Evolutionary conservation across 352 stramenopile species (phyloP).

Genomic region (Heterotrichella gracilis): DNA sequence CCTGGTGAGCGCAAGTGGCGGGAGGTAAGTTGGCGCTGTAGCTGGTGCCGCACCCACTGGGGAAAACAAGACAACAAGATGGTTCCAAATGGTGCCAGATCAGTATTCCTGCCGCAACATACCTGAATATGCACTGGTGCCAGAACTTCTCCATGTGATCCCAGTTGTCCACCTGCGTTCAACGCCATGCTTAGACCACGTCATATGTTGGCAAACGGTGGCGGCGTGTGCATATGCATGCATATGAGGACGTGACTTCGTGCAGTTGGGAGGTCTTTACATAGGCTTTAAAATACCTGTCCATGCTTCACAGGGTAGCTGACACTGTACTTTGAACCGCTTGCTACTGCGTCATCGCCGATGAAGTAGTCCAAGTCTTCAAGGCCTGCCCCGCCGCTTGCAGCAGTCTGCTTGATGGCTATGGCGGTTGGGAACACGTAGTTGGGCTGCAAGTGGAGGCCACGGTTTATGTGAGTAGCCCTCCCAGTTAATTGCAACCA

Average conservation of each 20-base stretch:
- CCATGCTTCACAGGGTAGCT: constrained; percentile 38
- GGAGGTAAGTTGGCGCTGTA: too few species aligned
- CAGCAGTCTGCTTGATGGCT: constrained; percentile 22
- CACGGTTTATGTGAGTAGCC: too few species aligned
- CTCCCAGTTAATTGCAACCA: too few species aligned
- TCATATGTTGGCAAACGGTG: neutral
- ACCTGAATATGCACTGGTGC: constrained; percentile 56
- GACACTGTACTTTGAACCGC: constrained; percentile 51
- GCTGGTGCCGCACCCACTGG: too few species aligned
- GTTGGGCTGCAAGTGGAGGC: too few species aligned
- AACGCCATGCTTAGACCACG: constrained; percentile 32
- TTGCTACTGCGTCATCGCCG: constrained; percentile 49
- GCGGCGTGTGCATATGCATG: neutral
- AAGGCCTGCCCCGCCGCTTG: constrained; percentile 31
- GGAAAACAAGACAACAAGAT: too few species aligned
- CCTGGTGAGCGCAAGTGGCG: too few species aligned
- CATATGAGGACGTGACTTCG: neutral
- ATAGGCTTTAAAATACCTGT: too few species aligned
- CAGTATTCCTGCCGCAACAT: too few species aligned
- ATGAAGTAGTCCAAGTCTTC: constrained; percentile 78
- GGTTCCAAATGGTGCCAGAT: too few species aligned
- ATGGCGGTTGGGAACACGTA: constrained; percentile 77
- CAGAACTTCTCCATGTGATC: constrained; percentile 71
- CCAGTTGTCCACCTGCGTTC: constrained; percentile 61
- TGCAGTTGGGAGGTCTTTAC: neutral